Evolutionary conservation across 257 asterid genomes (phyloP).

Genomic region (Plantago major): DNA sequence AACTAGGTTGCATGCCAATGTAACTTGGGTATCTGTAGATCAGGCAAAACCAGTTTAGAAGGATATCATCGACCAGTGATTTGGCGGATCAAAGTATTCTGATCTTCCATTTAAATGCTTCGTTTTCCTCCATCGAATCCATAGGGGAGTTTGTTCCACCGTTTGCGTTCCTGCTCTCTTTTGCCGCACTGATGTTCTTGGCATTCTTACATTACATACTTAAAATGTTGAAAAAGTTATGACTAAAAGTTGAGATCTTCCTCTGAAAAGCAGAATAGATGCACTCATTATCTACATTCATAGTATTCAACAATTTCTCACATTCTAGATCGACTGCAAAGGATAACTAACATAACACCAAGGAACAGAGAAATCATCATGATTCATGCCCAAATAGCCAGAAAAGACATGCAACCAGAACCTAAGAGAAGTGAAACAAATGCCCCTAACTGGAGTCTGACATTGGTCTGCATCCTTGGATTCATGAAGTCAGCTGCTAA

Average conservation of each 20-base stretch:
- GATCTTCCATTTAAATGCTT: neutral
- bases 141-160: too few species aligned
- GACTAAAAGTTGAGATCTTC: neutral
- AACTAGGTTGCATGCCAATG: neutral
- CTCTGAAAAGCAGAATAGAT: neutral
- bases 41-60: too few species aligned
- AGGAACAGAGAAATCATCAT: neutral
- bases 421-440: constrained; percentile 50
- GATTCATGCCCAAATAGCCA: constrained; percentile 55
- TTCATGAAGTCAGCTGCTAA: constrained; percentile 63
- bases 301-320: neutral
- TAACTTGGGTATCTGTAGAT: neutral
- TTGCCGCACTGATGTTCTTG: too few species aligned
- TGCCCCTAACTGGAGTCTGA: constrained; percentile 56
- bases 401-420: constrained; percentile 52
- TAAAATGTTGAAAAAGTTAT: too few species aligned
- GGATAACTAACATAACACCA: neutral
- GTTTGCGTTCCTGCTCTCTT: too few species aligned
- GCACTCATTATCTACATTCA: neutral
- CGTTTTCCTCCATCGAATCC: neutral
- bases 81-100: too few species aligned
- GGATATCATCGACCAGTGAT: too few species aligned
- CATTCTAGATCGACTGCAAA: constrained; percentile 1
- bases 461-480: constrained; percentile 47
- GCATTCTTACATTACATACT: too few species aligned